A percentile compares a stretch with the other conserved stretches of the same genome.
Conservation (phyloP, 371 early-diverging fungal genomes). For the Phascolomyces articulosus region DNA sequence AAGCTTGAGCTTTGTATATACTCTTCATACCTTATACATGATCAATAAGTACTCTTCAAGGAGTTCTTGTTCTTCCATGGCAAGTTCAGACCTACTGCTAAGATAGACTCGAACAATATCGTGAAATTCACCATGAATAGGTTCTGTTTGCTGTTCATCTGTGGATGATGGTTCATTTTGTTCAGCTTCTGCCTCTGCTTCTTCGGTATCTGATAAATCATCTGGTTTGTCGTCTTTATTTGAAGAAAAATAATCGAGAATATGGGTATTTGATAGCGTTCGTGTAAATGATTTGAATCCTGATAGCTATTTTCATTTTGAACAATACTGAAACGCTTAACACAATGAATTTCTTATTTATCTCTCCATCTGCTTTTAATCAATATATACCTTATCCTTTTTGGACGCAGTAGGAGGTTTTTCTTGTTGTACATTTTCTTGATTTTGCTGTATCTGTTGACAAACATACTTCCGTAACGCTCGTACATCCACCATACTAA, state of each 20-base stretch:
- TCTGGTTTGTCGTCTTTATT: constrained; percentile 22
- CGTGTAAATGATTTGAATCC: constrained; percentile 51
- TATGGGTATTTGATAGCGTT: constrained; percentile 54
- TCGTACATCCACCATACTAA: constrained; percentile 31
- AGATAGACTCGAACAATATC: constrained; percentile 50
- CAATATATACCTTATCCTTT: background rate
- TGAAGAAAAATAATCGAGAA: constrained; percentile 53
- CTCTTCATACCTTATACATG: constrained; percentile 53
- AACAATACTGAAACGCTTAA: too few species aligned
- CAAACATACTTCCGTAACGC: constrained; percentile 34
- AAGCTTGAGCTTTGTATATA: background rate
- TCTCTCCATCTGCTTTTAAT: constrained; percentile 8
- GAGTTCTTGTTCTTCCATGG: constrained; percentile 21
- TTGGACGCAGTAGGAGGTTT: background rate
- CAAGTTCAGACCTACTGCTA: constrained; percentile 21
- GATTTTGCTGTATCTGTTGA: constrained; percentile 19
- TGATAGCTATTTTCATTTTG: background rate
- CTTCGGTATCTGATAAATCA: constrained; percentile 29
- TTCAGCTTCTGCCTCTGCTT: constrained; percentile 24
- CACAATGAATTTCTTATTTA: background rate
- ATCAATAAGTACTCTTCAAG: constrained; percentile 53
- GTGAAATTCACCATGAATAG: background rate
- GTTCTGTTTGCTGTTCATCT: background rate
- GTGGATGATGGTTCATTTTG: constrained; percentile 11
- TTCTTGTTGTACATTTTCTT: constrained; percentile 17